Base-by-base conservation (phyloP, 257 asterid genomes). In the Primulina eburnea region DNA sequence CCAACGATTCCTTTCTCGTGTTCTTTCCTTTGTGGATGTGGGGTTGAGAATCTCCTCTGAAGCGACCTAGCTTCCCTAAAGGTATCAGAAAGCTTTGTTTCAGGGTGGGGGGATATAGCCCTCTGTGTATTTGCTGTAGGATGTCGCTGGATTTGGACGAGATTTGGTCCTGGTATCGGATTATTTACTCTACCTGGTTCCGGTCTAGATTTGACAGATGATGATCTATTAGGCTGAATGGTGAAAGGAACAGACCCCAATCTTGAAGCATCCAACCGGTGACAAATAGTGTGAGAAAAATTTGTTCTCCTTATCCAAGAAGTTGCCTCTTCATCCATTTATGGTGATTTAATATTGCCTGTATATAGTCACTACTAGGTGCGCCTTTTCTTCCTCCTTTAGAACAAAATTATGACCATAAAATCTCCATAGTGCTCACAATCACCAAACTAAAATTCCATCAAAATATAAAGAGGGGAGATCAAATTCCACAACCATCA, bases 241-340 rank as follows among this genome's bases (percentile, higher is more conserved):
- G 83, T 35, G 56, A 86, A 28, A 47, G 88, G 85, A 79, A 80
- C 58, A 59, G 86, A 75, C 74, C 78, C 75, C 77, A 90, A 79
- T 76, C 85, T 79, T 34, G 92, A 79, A 59, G 90, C 18, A 74
- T 90, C 96, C 21, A 90, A 64, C 70, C 97, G 86, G 82, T 90
- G 94, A 71, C 85, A 92, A 67, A 92, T 81, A 8, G 98, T 92
- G 60, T 88, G 92, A 30, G 97, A 90, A 78, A 75, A 92, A 7
- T 90, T 88, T 12, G 98, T 64, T 76, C 98, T 83, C 86, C 97
- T 86, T 52, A 92, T 79, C 97, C 98, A 92, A 76, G 97, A 92
- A 84, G 62, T 76, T 62, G 75, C 81, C 70, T 90, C 95, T 70
- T 87, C 97, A 56, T 92, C 97, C 97, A 92, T 92, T 64, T 24